Percentiles rank a stretch among this genome's conserved stretches.
Conservation (phyloP, 1,284 basidiomycete genomes). For the Dichomitus squalens region DNA sequence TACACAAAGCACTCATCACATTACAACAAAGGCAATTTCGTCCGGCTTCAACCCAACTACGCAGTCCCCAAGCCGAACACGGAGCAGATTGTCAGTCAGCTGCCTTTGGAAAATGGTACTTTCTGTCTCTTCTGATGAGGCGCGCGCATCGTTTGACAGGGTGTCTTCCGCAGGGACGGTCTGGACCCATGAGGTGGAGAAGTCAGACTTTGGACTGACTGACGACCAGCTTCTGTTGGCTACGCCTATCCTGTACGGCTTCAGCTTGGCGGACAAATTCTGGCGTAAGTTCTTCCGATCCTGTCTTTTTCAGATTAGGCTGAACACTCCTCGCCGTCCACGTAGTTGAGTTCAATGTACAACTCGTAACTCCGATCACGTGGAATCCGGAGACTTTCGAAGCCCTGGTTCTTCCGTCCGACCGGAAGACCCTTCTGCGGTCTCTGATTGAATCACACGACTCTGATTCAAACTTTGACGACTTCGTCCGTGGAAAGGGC, state of each 20-base stretch:
- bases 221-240: slow-evolving; percentile 55
- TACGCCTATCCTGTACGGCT: slow-evolving; percentile 56
- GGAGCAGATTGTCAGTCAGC: neutral
- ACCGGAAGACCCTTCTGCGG: slow-evolving; percentile 52
- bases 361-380: slow-evolving; percentile 47
- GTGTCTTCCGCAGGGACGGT: slow-evolving; percentile 34
- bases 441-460: slow-evolving; percentile 60
- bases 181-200: slow-evolving; percentile 22
- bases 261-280: slow-evolving; percentile 55
- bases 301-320: neutral
- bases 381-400: slow-evolving; percentile 60
- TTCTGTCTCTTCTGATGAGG: neutral
- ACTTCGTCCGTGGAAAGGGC: slow-evolving; percentile 63
- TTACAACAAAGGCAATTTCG: slow-evolving; percentile 44
- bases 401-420: slow-evolving; percentile 53
- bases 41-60: slow-evolving; percentile 50
- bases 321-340: neutral
- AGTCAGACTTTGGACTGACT: slow-evolving; percentile 35
- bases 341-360: slow-evolving; percentile 57
- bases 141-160: neutral
- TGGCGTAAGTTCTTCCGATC: slow-evolving; percentile 46
- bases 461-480: slow-evolving; percentile 51
- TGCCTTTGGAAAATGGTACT: neutral
- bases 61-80: slow-evolving; percentile 36
- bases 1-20: neutral